Evolutionary conservation across 176 grass and related monocot species (phyloP), one percentile per base, ranked within the genome.

Genomic region (Carex cristatella): DNA sequence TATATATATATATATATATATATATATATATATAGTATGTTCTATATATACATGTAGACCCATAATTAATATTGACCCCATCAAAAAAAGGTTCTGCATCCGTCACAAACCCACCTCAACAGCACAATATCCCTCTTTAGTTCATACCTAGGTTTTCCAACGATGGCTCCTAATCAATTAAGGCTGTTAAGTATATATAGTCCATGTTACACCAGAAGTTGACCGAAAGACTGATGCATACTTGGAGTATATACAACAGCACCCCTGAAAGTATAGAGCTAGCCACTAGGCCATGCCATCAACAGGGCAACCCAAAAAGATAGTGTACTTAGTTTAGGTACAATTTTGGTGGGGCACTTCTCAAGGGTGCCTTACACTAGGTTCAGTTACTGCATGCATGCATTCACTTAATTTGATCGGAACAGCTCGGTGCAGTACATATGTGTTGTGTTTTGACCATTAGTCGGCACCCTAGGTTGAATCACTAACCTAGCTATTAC

Each of bases 271-370:
- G 48, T 31, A 31, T 69, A 27, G 10, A 55, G 72, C 23, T 76
- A 30, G 1, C 37, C 16, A 72, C 48, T 76, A 76, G 72, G 48
- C 72, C 72, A 76, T 76, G 72, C 72, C 72, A 32, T 30, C 23
- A 76, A 76, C 46, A 53, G 49, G 48, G 48, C 48, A 55, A 23
- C 27, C 27, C 46, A 55, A 32, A 76, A 55, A 76, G 27, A 76
- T 70, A 33, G 48, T 23, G 72, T 76, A 55, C 72, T 76, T 76
- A 74, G 19, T 51, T 10, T 23, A 28, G 70, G 70, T 74, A 74
- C 44, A 49, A 74, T 72, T 55, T 55, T 32, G 48, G 48, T 76
- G 19, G 48, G 48, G 48, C 48, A 76, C 4, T 55, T 75, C 23
- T 76, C 7, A 76, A 76, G 19, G 69, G 37, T 46, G 40, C 37